Base-by-base conservation (phyloP, 768 basidiomycete genomes). In the Leucosporidium yakuticum region DNA sequence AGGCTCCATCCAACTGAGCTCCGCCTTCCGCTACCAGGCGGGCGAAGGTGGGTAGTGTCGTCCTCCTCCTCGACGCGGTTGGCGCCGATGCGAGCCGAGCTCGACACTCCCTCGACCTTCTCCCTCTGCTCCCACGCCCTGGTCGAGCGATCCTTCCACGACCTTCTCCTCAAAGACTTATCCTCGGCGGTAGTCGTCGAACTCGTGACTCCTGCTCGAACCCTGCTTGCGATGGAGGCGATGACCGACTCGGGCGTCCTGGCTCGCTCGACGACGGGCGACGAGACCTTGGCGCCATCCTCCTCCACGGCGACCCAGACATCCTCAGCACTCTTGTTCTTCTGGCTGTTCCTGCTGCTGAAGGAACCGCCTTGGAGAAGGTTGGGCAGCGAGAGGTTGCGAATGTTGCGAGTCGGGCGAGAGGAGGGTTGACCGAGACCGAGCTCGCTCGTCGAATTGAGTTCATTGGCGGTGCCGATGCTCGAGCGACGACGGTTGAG, bases 311-410 rank as follows among this genome's bases (percentile, higher is more conserved):
- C 68, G 27, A 64, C 57, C 68, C 68, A 69, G 1, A 54, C 21
- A 14, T 64, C 68, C 9, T 27, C 20, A 15, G 19, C 25, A 14
- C 20, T 39, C 11, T 57, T 32, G 5, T 31, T 56, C 25, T n/a
- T n/a, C 59, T 48, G 47, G 27, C 39, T 44, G 14, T 15, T 44
- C 39, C 39, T 44, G 39, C 39, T 44, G 39, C 59, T 25, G 44
- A 60, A 60, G 19, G 36, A 2, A 0, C 23, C 27, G 25, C 34
- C 17, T 17, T 54, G 47, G 32, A 21, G 54, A 50, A 55, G 21
- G 29, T 53, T 58, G 4, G 67, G 59, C 23, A 64, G 56, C 3
- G 64, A 69, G n/a, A 65, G 68, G 31, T 64, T 62, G 7, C 68
- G 60, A 17, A 32, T 14, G 27, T 65, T 69, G 23, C 50, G 49